Conservation (phyloP, 192 early-diverging fungal genomes). For the Allomyces arbusculus region DNA sequence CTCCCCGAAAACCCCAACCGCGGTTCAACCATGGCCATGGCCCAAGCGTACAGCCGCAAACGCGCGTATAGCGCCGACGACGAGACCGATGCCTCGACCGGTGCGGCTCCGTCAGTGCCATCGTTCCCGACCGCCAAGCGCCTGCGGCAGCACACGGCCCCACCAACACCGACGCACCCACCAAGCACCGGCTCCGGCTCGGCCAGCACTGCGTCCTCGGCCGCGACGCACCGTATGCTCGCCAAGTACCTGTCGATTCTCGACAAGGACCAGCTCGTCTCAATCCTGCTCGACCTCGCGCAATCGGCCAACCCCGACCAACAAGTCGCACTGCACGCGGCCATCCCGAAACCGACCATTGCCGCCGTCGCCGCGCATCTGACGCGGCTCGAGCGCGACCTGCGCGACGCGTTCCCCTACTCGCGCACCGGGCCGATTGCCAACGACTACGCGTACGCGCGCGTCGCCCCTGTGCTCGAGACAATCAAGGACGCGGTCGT, state of each 20-base stretch:
- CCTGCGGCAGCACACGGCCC: too few species aligned
- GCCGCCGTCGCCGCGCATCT: not conserved
- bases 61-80: too few species aligned
- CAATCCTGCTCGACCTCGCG: not conserved
- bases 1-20: too few species aligned
- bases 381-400: not conserved
- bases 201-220: not conserved
- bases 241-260: not conserved
- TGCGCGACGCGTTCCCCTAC: not conserved
- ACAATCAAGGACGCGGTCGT: not conserved
- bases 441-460: not conserved
- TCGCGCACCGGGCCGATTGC: not conserved
- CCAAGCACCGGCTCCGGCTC: too few species aligned
- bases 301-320: not conserved
- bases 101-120: too few species aligned
- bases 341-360: not conserved
- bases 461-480: not conserved
- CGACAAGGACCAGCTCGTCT: not conserved
- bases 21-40: too few species aligned
- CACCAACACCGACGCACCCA: too few species aligned
- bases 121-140: too few species aligned
- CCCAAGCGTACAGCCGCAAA: too few species aligned
- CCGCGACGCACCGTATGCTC: not conserved
- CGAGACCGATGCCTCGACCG: too few species aligned
- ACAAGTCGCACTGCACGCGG: not conserved